Conservation (phyloP, 768 basidiomycete species). For the Boletus vermiculosoides region DNA sequence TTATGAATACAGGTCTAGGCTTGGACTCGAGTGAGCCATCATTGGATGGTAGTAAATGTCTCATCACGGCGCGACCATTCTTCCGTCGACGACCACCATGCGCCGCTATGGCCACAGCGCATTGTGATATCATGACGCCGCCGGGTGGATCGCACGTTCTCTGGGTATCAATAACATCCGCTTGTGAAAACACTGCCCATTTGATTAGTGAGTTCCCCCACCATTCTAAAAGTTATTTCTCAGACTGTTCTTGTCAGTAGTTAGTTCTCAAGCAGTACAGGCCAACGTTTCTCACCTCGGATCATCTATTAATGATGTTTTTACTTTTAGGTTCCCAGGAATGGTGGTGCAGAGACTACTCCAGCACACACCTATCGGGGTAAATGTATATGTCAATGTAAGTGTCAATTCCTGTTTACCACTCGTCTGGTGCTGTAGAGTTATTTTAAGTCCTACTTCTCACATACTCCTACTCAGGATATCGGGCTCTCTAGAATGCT, state of each 20-base stretch:
- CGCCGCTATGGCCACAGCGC: not conserved
- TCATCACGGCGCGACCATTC: not conserved
- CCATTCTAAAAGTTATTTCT: not conserved
- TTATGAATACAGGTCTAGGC: not conserved
- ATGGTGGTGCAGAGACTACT: not conserved
- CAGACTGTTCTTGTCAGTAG: not conserved
- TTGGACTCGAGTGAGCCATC: not conserved
- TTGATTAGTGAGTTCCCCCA: not conserved
- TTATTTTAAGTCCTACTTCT: constrained; percentile 14
- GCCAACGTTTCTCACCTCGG: constrained; percentile 13
- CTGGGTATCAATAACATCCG: not conserved
- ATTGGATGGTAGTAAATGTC: not conserved
- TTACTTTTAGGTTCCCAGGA: constrained; percentile 13
- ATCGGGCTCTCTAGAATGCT: not conserved
- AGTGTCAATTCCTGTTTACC: not conserved
- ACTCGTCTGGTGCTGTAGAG: not conserved
- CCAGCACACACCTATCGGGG: constrained; percentile 15
- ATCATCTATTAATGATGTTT: not conserved
- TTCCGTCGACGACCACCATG: not conserved
- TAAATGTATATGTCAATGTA: constrained; percentile 20
- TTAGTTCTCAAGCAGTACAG: constrained; percentile 15
- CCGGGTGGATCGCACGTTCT: not conserved
- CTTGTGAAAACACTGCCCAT: not conserved
- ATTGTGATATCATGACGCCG: not conserved
- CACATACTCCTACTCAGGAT: constrained; percentile 5